Percentiles rank a stretch among this genome's conserved stretches.
Evolutionary conservation across 164 flowering plant genomes (phyloP).

Genomic region (Nymphaea colorata): DNA sequence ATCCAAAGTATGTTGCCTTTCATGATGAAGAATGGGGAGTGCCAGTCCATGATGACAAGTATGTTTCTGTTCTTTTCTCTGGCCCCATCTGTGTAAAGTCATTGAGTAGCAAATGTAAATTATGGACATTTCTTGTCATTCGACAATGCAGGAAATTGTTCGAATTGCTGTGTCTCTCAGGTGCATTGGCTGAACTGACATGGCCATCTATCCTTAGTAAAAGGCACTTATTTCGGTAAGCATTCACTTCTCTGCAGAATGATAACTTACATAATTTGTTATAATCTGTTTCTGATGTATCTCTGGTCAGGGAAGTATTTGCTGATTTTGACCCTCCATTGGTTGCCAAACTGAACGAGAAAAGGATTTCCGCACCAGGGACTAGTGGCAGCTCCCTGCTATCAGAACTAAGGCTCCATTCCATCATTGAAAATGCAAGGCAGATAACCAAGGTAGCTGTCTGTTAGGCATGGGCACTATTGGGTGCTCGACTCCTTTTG

Average conservation of each 20-base stretch:
- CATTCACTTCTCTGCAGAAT: background rate
- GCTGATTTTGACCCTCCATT: slow-evolving; percentile 23
- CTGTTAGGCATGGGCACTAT: too few species aligned
- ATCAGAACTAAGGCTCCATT: slow-evolving; percentile 25
- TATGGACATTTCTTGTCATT: background rate
- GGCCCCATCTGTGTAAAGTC: background rate
- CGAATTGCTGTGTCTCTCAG: slow-evolving; percentile 49
- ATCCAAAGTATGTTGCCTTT: slow-evolving; percentile 52
- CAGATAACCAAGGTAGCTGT: slow-evolving; percentile 22
- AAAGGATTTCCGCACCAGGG: slow-evolving; percentile 19
- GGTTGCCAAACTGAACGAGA: slow-evolving; percentile 25
- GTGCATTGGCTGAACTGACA: slow-evolving; percentile 65
- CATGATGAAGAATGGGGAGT: slow-evolving; percentile 92
- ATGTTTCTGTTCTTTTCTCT: slow-evolving; percentile 5
- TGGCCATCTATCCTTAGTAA: slow-evolving; percentile 60
- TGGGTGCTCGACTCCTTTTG: background rate
- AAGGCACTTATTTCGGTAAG: slow-evolving; percentile 51
- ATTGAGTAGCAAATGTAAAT: background rate
- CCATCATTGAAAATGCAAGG: slow-evolving; percentile 29
- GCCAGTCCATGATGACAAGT: slow-evolving; percentile 77
- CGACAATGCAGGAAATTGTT: slow-evolving; percentile 39
- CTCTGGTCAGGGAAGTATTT: slow-evolving; percentile 24
- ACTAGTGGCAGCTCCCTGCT: slow-evolving; percentile 17
- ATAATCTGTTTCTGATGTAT: background rate
- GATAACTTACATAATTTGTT: background rate